Conservation (phyloP, 192 early-diverging fungal species). For the Coemansia guatemalensis region DNA sequence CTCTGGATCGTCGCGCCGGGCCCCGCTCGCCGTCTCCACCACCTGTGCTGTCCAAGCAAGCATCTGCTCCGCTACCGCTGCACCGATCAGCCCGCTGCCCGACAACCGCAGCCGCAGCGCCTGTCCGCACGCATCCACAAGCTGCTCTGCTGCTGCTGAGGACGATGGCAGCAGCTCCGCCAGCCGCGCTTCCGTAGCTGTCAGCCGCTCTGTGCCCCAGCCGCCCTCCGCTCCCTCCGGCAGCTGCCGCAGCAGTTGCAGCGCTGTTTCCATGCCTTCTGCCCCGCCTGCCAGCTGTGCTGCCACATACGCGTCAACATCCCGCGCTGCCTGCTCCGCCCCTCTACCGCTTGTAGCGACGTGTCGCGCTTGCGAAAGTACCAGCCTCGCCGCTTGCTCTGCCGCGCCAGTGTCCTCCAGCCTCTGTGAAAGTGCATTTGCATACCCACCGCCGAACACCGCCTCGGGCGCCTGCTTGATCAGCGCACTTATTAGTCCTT, state of each 20-base stretch:
- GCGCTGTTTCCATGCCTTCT: slow-evolving; percentile 4
- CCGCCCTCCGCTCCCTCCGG: slow-evolving; percentile 6
- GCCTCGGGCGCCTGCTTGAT: slow-evolving; percentile 34
- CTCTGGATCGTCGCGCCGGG: background rate
- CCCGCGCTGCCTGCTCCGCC: slow-evolving; percentile 17
- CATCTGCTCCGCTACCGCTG: background rate
- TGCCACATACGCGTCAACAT: slow-evolving; percentile 28
- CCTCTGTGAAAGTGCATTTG: slow-evolving; percentile 23
- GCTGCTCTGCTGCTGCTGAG: slow-evolving; percentile 7
- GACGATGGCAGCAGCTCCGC: slow-evolving; percentile 2
- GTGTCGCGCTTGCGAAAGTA: slow-evolving; percentile 34
- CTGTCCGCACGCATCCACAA: slow-evolving; percentile 25
- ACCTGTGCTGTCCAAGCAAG: slow-evolving; percentile 34
- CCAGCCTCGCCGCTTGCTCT: slow-evolving; percentile 31
- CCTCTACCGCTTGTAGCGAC: slow-evolving; percentile 13
- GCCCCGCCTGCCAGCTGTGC: slow-evolving; percentile 6
- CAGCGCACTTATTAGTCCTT: slow-evolving; percentile 31
- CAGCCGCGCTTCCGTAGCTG: slow-evolving; percentile 9
- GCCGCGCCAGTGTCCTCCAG: slow-evolving; percentile 28
- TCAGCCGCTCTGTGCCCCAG: slow-evolving; percentile 25
- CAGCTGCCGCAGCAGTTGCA: slow-evolving; percentile 23
- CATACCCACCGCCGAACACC: slow-evolving; percentile 36
- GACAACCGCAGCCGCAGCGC: slow-evolving; percentile 23
- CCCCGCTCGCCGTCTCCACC: slow-evolving; percentile 21
- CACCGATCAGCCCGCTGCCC: slow-evolving; percentile 12